These are phyloP conservation scores for Chimonanthus praecox DNA, from an alignment of 164 flowering plant species.

Conservation along the genomic window DNA sequence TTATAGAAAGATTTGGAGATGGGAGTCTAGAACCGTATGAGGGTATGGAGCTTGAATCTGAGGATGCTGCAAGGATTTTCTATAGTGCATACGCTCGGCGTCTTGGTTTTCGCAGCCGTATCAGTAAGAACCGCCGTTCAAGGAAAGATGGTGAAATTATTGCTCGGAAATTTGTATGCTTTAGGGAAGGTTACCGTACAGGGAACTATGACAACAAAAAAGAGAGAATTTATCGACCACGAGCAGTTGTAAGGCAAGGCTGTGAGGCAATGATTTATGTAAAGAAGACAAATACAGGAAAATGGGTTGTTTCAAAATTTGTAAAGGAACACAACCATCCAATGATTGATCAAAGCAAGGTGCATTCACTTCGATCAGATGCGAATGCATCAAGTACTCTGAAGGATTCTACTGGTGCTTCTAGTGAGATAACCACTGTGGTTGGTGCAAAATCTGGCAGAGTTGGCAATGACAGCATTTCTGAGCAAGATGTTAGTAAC, in stretches of 20 bases:
- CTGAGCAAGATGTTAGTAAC: slow-evolving; percentile 24
- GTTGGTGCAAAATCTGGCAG: slow-evolving; percentile 49
- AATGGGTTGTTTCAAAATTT: slow-evolving; percentile 18
- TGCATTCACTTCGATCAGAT: slow-evolving; percentile 32
- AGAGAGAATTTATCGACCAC: slow-evolving; percentile 15
- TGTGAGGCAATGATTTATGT: slow-evolving; percentile 20
- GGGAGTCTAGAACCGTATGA: slow-evolving; percentile 35
- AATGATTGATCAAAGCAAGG: slow-evolving; percentile 47
- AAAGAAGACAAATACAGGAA: slow-evolving; percentile 12
- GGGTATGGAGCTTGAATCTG: slow-evolving; percentile 54
- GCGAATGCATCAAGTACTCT: neutral
- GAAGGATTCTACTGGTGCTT: neutral
- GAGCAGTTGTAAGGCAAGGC: slow-evolving; percentile 16
- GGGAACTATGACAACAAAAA: slow-evolving; percentile 13
- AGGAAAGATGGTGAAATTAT: slow-evolving; percentile 48
- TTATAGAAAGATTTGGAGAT: slow-evolving; percentile 25
- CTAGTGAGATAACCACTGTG: slow-evolving; percentile 44
- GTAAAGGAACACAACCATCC: slow-evolving; percentile 19
- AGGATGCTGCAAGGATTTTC: slow-evolving; percentile 31
- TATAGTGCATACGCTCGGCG: slow-evolving; percentile 50
- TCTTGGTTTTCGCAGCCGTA: slow-evolving; percentile 41
- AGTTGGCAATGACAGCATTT: slow-evolving; percentile 19
- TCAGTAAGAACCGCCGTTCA: slow-evolving; percentile 43
- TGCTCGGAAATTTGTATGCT: slow-evolving; percentile 43
- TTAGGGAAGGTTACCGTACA: slow-evolving; percentile 23